These are phyloP conservation scores for Suhomyces coccinellae DNA, from an alignment of 1,139 yeast genomes.

Conservation along the genomic window DNA sequence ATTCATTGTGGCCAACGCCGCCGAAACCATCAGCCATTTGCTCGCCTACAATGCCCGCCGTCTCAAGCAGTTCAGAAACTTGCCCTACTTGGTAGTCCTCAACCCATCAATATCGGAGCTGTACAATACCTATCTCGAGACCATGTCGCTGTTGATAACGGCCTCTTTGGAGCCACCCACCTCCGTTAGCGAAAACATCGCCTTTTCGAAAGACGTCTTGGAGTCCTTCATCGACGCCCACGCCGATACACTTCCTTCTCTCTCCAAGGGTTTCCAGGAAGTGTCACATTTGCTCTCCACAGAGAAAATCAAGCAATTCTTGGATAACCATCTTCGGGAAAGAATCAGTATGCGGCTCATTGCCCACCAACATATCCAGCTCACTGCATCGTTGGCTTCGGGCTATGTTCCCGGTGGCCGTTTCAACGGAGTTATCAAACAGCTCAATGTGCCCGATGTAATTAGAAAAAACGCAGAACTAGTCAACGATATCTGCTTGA, in stretches of 20 bases:
- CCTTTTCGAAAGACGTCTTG: constrained; percentile 51
- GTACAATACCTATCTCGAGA: constrained; percentile 68
- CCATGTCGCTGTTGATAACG: constrained; percentile 62
- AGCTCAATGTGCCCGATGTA: constrained; percentile 60
- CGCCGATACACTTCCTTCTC: constrained; percentile 74
- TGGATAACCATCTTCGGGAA: constrained; percentile 79
- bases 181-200: constrained; percentile 53
- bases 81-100: constrained; percentile 81
- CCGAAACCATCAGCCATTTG: constrained; percentile 45
- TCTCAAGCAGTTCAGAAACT: constrained; percentile 62
- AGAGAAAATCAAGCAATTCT: constrained; percentile 55
- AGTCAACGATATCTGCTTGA: constrained; percentile 77
- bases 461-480: constrained; percentile 64
- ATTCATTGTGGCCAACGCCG: constrained; percentile 37
- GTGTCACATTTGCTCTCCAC: constrained; percentile 55
- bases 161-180: constrained; percentile 39
- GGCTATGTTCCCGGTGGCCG: constrained; percentile 36
- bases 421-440: constrained; percentile 70
- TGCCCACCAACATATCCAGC: constrained; percentile 77
- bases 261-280: constrained; percentile 83
- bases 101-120: constrained; percentile 90
- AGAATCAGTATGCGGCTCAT: constrained; percentile 82
- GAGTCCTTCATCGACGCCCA: constrained; percentile 68
- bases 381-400: constrained; percentile 13
- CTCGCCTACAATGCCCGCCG: constrained; percentile 52